These are phyloP conservation scores for Sordariomycetes sp. DNA, from an alignment of 2,329 filamentous ascomycete genomes.

Conservation along the genomic window DNA sequence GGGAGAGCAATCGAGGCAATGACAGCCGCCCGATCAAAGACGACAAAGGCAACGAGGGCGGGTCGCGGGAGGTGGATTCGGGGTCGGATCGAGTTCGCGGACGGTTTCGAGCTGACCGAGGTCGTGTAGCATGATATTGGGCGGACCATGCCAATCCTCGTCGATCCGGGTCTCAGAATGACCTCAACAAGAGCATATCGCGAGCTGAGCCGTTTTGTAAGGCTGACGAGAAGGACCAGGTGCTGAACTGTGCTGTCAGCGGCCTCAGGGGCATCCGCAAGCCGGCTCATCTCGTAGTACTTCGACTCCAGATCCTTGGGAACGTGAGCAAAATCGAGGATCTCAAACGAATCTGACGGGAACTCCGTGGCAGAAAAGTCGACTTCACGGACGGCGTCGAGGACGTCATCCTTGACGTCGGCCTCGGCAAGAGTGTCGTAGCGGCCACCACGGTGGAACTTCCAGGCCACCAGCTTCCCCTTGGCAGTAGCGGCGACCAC, in stretches of 20 bases:
- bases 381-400: conserved; percentile 47
- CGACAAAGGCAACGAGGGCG: conserved; percentile 68
- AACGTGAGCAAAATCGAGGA: conserved; percentile 71
- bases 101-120: conserved; percentile 28
- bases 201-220: conserved; percentile 38
- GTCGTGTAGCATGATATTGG: conserved; percentile 55
- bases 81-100: conserved; percentile 33
- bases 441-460: conserved; percentile 77
- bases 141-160: conserved; percentile 55
- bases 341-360: conserved; percentile 51
- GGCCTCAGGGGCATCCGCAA: conserved; percentile 37
- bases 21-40: conserved; percentile 70
- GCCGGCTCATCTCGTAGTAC: conserved; percentile 36
- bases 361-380: conserved; percentile 37
- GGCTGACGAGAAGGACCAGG: conserved; percentile 50
- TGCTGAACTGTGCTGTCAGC: conserved; percentile 44
- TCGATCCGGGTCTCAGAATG: conserved; percentile 41
- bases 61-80: conserved; percentile 69
- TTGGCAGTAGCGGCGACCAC: conserved; percentile 69
- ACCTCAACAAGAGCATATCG: conserved; percentile 71
- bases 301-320: conserved; percentile 39
- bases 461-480: conserved; percentile 76
- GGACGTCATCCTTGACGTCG: conserved; percentile 56
- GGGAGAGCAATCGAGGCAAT: conserved; percentile 61
- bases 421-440: conserved; percentile 63